phyloP scores from a whole-genome alignment of 495 filamentous ascomycete species.

The Aspergillus haitiensis region DNA sequence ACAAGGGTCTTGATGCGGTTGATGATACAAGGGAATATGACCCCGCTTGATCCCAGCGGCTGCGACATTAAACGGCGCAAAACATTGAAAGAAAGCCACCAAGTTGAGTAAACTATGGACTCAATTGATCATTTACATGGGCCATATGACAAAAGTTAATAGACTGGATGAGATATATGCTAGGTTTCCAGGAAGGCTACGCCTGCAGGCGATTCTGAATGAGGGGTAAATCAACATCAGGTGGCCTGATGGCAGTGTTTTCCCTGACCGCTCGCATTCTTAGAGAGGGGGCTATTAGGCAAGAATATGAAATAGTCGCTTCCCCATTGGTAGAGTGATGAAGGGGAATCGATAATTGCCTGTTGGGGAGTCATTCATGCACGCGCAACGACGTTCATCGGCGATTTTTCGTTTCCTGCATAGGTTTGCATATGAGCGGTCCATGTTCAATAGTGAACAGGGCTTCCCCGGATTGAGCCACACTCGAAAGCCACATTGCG shows the following conservation, averaged over 20 bases:
- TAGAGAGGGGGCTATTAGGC: not conserved
- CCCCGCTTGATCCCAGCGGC: no score
- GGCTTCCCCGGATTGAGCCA: constrained; percentile 24
- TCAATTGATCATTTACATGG: constrained; percentile 7
- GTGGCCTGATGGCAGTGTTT: constrained; percentile 8
- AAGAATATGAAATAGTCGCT: constrained; percentile 5
- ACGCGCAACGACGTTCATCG: constrained; percentile 10
- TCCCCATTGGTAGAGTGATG: constrained; percentile 14
- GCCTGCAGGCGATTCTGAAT: constrained; percentile 1
- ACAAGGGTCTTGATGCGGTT: no score
- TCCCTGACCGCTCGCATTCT: not conserved
- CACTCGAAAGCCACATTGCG: constrained; percentile 12
- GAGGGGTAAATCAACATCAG: constrained; percentile 12
- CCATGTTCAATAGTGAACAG: not conserved
- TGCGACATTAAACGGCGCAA: no score
- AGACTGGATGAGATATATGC: not conserved
- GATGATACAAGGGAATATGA: no score
- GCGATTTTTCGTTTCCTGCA: constrained; percentile 17
- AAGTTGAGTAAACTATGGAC: constrained; percentile 1
- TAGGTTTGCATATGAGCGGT: constrained; percentile 6
- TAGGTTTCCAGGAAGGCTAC: not conserved
- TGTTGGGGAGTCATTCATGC: constrained; percentile 5
- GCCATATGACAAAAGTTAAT: not conserved
- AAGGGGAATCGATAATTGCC: not conserved
- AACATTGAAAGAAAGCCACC: not conserved